Percentiles rank a stretch among this genome's conserved stretches.
Evolutionary conservation across 306 rosid genomes (phyloP).

Genomic region (Gleditsia sinensis): DNA sequence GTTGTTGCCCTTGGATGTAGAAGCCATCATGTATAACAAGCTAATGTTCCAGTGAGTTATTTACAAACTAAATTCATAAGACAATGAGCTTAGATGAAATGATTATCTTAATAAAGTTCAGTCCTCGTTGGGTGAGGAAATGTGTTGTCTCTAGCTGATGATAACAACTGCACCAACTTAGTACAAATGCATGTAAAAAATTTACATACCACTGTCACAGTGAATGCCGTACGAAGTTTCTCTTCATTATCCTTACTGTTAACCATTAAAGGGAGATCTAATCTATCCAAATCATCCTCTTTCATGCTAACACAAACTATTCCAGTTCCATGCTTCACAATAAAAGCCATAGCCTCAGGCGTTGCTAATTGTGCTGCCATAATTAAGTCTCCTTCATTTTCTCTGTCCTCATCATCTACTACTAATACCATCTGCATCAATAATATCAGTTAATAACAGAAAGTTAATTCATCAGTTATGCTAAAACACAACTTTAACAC

Average conservation of each 20-base stretch:
- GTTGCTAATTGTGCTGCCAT: conserved; percentile 86
- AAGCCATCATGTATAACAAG: background rate
- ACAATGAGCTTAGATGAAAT: conserved; percentile 19
- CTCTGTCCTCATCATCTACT: conserved; percentile 89
- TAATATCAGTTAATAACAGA: conserved; percentile 26
- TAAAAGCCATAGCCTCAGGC: conserved; percentile 94
- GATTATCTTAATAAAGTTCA: conserved; percentile 6
- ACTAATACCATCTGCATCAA: conserved; percentile 73
- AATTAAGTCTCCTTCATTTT: conserved; percentile 89
- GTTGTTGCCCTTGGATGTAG: background rate
- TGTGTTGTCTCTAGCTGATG: background rate
- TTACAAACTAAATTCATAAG: conserved; percentile 21
- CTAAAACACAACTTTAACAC: conserved; percentile 15
- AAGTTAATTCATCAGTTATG: conserved; percentile 20
- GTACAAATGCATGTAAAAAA: conserved; percentile 14
- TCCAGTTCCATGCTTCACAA: conserved; percentile 89
- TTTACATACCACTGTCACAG: conserved; percentile 83
- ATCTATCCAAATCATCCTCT: conserved; percentile 80
- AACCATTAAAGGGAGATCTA: conserved; percentile 85
- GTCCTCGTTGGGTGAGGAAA: background rate
- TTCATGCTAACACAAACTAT: conserved; percentile 86
- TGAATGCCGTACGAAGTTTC: conserved; percentile 79
- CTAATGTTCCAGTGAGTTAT: conserved; percentile 12
- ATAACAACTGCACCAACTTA: conserved; percentile 41
- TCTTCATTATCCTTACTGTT: conserved; percentile 67